Conservation (phyloP, 1,284 basidiomycete species). For the Ustilago tritici region DNA sequence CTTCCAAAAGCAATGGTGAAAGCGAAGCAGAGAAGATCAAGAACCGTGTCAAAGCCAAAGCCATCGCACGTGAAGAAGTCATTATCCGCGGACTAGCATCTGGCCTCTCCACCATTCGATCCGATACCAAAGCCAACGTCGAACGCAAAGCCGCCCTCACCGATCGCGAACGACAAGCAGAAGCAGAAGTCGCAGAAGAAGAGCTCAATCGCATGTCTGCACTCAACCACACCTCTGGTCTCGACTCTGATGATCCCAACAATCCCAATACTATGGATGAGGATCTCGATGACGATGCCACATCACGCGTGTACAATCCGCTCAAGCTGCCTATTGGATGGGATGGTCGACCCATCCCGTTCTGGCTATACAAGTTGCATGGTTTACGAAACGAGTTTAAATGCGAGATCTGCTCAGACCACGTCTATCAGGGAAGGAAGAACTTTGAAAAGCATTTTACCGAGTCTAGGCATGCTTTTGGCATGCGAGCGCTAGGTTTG, state of each 20-base stretch:
- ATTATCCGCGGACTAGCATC: constrained; percentile 45
- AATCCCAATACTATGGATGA: constrained; percentile 31
- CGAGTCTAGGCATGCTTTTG: constrained; percentile 96
- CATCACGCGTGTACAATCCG: constrained; percentile 96
- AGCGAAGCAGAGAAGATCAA: constrained; percentile 41
- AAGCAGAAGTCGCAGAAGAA: constrained; percentile 76
- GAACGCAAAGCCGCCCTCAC: constrained; percentile 96
- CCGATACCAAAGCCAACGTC: constrained; percentile 87
- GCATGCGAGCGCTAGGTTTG: constrained; percentile 95
- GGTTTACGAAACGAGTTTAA: constrained; percentile 96
- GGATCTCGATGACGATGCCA: constrained; percentile 69
- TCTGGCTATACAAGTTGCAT: constrained; percentile 98
- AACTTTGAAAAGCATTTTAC: constrained; percentile 93
- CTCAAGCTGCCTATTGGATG: constrained; percentile 96
- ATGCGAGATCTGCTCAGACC: constrained; percentile 92
- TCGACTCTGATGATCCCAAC: constrained; percentile 22
- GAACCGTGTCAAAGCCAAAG: constrained; percentile 42
- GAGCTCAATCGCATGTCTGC: constrained; percentile 50
- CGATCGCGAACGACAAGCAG: constrained; percentile 93
- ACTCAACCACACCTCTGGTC: constrained; percentile 31
- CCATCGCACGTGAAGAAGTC: constrained; percentile 58
- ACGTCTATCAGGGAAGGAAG: constrained; percentile 82
- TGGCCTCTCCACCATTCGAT: constrained; percentile 44
- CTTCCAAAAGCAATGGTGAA: not conserved
- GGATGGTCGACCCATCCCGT: constrained; percentile 98